These are phyloP conservation scores for Alternaria sp. DNA, from an alignment of 2,329 filamentous ascomycete genomes.

Conservation along the genomic window DNA sequence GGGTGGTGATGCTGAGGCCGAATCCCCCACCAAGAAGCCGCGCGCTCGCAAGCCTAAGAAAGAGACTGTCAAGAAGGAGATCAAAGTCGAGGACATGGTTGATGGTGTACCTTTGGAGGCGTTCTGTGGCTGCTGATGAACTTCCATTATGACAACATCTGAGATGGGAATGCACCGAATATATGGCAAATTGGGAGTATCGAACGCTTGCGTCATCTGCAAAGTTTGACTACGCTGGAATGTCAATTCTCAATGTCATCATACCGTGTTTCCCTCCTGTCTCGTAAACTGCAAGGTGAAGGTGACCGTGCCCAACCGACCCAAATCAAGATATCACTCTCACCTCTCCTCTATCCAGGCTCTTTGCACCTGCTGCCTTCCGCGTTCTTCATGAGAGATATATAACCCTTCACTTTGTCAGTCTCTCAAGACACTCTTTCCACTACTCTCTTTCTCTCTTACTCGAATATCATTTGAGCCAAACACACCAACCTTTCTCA, in stretches of 20 bases:
- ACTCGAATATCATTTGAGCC: too few species aligned
- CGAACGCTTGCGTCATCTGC: not conserved
- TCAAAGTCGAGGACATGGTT: not conserved
- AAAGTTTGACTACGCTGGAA: not conserved
- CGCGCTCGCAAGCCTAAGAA: not conserved
- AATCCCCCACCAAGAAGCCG: not conserved
- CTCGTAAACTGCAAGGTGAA: not conserved
- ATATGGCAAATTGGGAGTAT: not conserved
- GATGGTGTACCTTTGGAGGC: not conserved
- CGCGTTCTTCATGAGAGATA: too few species aligned
- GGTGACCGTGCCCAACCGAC: not conserved
- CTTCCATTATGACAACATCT: not conserved
- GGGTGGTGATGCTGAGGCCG: not conserved
- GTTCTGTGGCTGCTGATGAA: not conserved
- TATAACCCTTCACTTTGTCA: too few species aligned
- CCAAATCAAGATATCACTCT: too few species aligned
- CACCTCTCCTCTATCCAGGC: too few species aligned
- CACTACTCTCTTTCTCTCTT: too few species aligned
- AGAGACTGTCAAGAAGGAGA: not conserved
- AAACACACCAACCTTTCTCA: too few species aligned
- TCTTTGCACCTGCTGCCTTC: too few species aligned
- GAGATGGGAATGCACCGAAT: not conserved
- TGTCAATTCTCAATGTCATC: not conserved
- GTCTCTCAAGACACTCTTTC: too few species aligned
- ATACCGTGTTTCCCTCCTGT: not conserved